These are phyloP conservation scores for Botrytis sinoallii DNA, from an alignment of 2,329 filamentous ascomycete species.

Conservation along the genomic window DNA sequence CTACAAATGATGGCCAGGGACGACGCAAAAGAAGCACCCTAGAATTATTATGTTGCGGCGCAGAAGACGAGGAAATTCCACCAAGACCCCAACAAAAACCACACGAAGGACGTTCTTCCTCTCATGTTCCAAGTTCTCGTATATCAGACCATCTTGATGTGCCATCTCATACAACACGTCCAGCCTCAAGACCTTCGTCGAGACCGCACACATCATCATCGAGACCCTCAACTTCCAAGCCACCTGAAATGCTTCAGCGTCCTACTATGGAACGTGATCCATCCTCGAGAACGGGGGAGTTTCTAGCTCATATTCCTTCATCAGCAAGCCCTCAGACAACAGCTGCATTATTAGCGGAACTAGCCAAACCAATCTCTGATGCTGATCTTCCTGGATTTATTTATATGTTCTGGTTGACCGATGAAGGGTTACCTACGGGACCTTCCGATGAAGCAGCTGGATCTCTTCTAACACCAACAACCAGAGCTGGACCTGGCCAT, in stretches of 20 bases:
- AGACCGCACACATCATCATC: constrained; percentile 21
- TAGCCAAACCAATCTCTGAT: constrained; percentile 70
- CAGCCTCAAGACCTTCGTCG: constrained; percentile 11
- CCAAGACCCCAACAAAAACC: constrained; percentile 30
- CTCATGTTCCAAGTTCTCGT: constrained; percentile 18
- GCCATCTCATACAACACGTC: constrained; percentile 12
- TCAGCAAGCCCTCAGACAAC: constrained; percentile 64
- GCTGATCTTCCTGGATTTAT: constrained; percentile 86
- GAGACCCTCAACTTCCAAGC: constrained; percentile 15
- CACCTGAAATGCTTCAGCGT: constrained; percentile 25
- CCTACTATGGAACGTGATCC: constrained; percentile 33
- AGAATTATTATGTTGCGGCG: constrained; percentile 34
- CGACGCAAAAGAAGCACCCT: constrained; percentile 28
- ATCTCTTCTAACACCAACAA: constrained; percentile 54
- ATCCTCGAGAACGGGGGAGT: constrained; percentile 41
- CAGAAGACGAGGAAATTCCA: constrained; percentile 29
- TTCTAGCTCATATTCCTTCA: constrained; percentile 68
- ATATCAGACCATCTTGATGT: constrained; percentile 16
- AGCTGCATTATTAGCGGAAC: constrained; percentile 69
- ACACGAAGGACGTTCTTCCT: constrained; percentile 21
- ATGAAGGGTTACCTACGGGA: constrained; percentile 53
- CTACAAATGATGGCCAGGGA: constrained; percentile 1
- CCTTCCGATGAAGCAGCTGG: constrained; percentile 58
- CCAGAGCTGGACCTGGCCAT: constrained; percentile 38
- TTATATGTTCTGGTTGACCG: constrained; percentile 97